A percentile compares a stretch with the other conserved stretches of the same genome.
Evolutionary conservation across 768 basidiomycete genomes (phyloP).

Genomic region (Termitomyces sp.): DNA sequence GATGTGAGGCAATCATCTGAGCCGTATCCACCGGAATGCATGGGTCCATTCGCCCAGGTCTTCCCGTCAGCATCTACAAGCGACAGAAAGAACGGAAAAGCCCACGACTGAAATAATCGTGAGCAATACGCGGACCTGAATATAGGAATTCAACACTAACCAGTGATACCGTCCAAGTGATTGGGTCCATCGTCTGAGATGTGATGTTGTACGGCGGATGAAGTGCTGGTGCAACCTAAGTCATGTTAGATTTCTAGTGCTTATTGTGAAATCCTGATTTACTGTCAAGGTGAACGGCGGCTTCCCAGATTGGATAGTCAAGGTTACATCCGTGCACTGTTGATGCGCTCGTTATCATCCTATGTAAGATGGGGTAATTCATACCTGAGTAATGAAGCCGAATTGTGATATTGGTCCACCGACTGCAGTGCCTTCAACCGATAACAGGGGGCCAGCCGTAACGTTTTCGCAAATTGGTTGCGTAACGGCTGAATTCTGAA

Average conservation of each 20-base stretch:
- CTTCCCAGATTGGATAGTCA: not conserved
- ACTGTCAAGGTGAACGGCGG: not conserved
- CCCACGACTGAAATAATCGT: not conserved
- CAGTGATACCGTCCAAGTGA: not conserved
- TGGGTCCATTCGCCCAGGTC: not conserved
- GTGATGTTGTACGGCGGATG: not conserved
- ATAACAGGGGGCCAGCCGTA: not conserved
- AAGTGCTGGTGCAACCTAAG: not conserved
- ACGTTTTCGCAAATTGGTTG: not conserved
- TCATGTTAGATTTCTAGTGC: not conserved
- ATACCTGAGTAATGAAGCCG: not conserved
- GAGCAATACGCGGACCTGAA: not conserved
- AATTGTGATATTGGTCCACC: not conserved
- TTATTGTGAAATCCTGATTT: not conserved
- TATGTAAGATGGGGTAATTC: too few relatives aligned
- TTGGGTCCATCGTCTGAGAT: not conserved
- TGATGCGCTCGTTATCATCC: not conserved
- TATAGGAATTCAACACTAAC: not conserved
- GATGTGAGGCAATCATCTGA: not conserved
- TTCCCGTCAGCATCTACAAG: not conserved
- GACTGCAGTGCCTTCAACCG: not conserved
- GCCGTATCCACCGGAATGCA: not conserved
- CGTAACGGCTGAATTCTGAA: not conserved
- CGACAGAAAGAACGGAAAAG: not conserved
- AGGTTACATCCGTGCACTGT: not conserved